Evolutionary conservation across 208 protist species (phyloP), one percentile per base, ranked within the genome.

Genomic region (Crithidia mellificae): DNA sequence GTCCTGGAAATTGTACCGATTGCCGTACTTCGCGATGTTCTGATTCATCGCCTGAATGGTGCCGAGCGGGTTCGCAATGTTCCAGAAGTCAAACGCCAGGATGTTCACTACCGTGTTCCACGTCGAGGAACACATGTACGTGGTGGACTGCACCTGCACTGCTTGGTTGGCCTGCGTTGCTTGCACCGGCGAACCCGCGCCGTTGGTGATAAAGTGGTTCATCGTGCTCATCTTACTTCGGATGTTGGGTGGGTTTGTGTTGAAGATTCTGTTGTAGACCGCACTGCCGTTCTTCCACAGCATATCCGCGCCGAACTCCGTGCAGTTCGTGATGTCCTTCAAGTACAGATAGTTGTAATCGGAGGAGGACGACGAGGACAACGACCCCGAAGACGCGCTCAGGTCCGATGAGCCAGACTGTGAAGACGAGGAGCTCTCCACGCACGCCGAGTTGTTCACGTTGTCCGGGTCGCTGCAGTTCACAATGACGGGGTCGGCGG

Each of bases 91-190:
- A 22, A 77, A 69, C 4, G 76, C 76, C 0, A 81, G 49, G 22
- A 81, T 69, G 55, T 77, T 77, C 58, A 76, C 53, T 46, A 77
- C 50, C 55, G 55, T 49, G 25, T 81, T 76, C 76, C 76, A 81
- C 8, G 44, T 51, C 17, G 49, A 43, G 32, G 76, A 68, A 56
- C 76, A 81, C 39, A 44, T 59, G 41, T 54, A 65, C 30, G 62
- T 69, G 27, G 49, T 68, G 54, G 52, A 74, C 39, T 58, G 52
- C 1, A 81, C 46, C 34, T 63, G 61, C 5, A n/a, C 15, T 11
- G 52, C 47, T 51, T 68, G 29, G 32, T 81, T 81, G 11, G 70
- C 76, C 49, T 68, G 1, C 4, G 56, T 54, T 15, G 76, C 55
- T 41, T 39, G 9, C 55, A 77, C 71, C 0, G 76, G 76, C 19